phyloP scores from a whole-genome alignment of 163 green algal species.

The Volvox carteri region DNA sequence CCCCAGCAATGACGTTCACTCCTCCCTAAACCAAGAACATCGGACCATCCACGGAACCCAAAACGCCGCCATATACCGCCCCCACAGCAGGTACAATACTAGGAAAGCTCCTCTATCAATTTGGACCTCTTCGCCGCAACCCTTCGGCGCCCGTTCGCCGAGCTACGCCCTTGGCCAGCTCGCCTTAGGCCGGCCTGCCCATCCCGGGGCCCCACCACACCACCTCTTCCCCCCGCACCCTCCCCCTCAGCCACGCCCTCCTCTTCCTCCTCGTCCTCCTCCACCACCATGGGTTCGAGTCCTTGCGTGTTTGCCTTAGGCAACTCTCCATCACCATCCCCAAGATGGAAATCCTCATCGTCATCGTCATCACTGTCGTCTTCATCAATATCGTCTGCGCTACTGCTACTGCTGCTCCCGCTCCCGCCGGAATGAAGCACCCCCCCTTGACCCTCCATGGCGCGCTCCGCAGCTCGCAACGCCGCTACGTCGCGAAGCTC shows the following conservation, averaged over 20 bases:
- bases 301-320: background rate
- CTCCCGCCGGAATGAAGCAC: background rate
- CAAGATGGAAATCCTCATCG: background rate
- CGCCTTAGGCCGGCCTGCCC: background rate
- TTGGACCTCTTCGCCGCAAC: slow-evolving; percentile 26
- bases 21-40: too few species aligned
- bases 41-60: too few species aligned
- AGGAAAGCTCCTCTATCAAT: slow-evolving; percentile 43
- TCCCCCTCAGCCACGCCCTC: background rate
- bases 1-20: too few species aligned
- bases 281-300: background rate
- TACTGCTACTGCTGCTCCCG: background rate
- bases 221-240: background rate
- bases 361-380: background rate
- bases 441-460: slow-evolving; percentile 5
- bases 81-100: too few species aligned
- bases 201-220: too few species aligned
- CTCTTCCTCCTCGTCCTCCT: background rate
- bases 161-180: background rate
- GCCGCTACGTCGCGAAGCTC: slow-evolving; percentile 54
- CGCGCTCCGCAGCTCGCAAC: slow-evolving; percentile 55
- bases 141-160: slow-evolving; percentile 6
- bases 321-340: background rate
- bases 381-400: background rate
- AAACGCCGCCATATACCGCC: too few species aligned